Evolutionary conservation across 768 basidiomycete genomes (phyloP).

Genomic region (Calocera cornea): DNA sequence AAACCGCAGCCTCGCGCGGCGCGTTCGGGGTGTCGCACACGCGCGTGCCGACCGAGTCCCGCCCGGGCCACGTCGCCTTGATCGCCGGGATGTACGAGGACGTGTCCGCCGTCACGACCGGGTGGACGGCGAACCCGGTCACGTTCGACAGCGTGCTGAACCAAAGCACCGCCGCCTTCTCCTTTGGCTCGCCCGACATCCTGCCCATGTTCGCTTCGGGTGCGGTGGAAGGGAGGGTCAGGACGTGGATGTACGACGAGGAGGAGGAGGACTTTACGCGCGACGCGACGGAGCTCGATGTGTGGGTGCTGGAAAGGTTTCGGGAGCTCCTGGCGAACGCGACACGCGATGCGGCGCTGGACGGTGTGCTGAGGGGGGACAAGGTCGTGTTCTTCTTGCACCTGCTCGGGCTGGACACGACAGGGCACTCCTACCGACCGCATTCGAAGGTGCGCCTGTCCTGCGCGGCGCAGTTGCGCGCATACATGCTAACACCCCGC

Average conservation of each 20-base stretch:
- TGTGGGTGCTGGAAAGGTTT: conserved; percentile 69
- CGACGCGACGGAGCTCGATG: conserved; percentile 67
- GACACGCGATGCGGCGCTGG: conserved; percentile 36
- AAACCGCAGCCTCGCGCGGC: conserved; percentile 50
- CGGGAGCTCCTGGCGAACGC: conserved; percentile 48
- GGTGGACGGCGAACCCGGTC: conserved; percentile 78
- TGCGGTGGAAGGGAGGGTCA: conserved; percentile 52
- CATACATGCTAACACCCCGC: not conserved
- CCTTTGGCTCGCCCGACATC: conserved; percentile 81
- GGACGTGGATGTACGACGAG: conserved; percentile 62
- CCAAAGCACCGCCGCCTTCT: conserved; percentile 59
- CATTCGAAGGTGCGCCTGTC: conserved; percentile 44
- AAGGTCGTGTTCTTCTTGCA: conserved; percentile 73
- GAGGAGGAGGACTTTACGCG: conserved; percentile 78
- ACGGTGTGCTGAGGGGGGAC: conserved; percentile 39
- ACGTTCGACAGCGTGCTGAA: conserved; percentile 78
- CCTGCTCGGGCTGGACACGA: conserved; percentile 71
- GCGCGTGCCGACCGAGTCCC: conserved; percentile 72
- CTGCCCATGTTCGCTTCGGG: conserved; percentile 76
- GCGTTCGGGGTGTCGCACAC: conserved; percentile 79
- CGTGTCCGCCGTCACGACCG: conserved; percentile 77
- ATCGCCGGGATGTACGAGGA: conserved; percentile 91
- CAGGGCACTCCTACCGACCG: conserved; percentile 75
- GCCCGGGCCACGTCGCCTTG: conserved; percentile 73
- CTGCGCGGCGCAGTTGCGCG: not conserved